Conservation (phyloP, 768 basidiomycete species). For the Paxillus involutus region DNA sequence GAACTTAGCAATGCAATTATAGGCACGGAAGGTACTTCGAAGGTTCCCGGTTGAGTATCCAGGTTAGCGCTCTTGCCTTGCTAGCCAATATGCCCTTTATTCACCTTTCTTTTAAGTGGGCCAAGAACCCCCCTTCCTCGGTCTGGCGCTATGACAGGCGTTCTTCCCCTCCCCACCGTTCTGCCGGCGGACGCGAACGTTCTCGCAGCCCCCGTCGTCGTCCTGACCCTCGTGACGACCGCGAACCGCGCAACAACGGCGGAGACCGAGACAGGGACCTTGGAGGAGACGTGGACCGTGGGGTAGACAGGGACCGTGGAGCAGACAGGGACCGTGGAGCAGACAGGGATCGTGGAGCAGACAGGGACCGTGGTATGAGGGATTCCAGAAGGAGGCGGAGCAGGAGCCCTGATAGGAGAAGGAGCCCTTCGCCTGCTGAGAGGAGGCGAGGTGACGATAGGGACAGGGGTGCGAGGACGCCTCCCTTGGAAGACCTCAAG, state of each 20-base stretch:
- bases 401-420: slow-evolving; percentile 46
- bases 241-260: slow-evolving; percentile 38
- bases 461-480: slow-evolving; percentile 52
- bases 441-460: slow-evolving; percentile 45
- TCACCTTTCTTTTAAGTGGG: slow-evolving; percentile 53
- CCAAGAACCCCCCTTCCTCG: slow-evolving; percentile 80
- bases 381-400: slow-evolving; percentile 48
- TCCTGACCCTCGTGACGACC: slow-evolving; percentile 37
- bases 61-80: slow-evolving; percentile 41
- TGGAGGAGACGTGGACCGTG: slow-evolving; percentile 21
- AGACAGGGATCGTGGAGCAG: slow-evolving; percentile 6
- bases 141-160: slow-evolving; percentile 76
- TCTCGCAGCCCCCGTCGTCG: slow-evolving; percentile 55
- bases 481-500: slow-evolving; percentile 42
- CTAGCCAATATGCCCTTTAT: not conserved
- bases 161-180: slow-evolving; percentile 42
- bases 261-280: slow-evolving; percentile 35
- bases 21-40: slow-evolving; percentile 82
- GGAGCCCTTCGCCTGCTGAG: slow-evolving; percentile 42
- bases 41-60: slow-evolving; percentile 71
- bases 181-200: slow-evolving; percentile 41
- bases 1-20: slow-evolving; percentile 10
- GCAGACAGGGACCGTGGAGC: slow-evolving; percentile 24
- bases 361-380: slow-evolving; percentile 41
- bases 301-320: slow-evolving; percentile 39